A percentile compares a stretch with the other conserved stretches of the same genome.
Conservation (phyloP, 2,329 filamentous ascomycete species). For the Fusarium sp. region DNA sequence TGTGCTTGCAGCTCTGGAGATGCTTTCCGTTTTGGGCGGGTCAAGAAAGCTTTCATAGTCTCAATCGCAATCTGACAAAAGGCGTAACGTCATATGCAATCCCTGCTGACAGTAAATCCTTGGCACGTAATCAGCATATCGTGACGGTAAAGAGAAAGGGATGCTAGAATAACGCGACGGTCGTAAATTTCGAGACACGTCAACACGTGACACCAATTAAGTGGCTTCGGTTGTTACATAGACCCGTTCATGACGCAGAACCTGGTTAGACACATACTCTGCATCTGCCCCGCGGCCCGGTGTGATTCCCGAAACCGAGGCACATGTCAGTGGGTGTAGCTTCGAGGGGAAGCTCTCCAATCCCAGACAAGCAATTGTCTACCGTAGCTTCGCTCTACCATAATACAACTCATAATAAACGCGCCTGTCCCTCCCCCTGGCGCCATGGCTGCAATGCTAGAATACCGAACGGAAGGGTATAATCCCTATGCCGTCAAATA, state of each 20-base stretch:
- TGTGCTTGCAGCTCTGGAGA: conserved; percentile 44
- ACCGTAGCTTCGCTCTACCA: conserved; percentile 15
- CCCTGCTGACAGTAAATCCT: not conserved
- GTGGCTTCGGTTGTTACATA: conserved; percentile 31
- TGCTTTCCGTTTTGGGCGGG: conserved; percentile 63
- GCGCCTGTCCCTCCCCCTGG: conserved; percentile 26
- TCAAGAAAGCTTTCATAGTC: conserved; percentile 69
- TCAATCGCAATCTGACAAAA: not conserved
- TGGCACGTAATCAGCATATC: not conserved
- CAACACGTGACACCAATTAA: conserved; percentile 40
- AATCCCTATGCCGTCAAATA: conserved; percentile 98
- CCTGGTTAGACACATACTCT: conserved; percentile 32
- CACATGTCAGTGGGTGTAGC: conserved; percentile 48
- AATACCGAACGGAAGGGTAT: conserved; percentile 92
- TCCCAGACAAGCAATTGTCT: conserved; percentile 17
- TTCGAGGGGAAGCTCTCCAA: conserved; percentile 11
- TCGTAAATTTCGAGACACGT: conserved; percentile 30
- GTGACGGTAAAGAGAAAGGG: not conserved
- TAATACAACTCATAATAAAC: conserved; percentile 32
- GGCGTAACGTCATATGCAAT: not conserved
- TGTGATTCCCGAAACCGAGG: conserved; percentile 52
- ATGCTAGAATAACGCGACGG: conserved; percentile 6
- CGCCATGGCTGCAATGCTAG: conserved; percentile 77
- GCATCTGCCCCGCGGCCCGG: conserved; percentile 40
- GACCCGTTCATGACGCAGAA: conserved; percentile 22